Base-by-base conservation (phyloP, 1,284 basidiomycete species). In the Phylloporus sp. region DNA sequence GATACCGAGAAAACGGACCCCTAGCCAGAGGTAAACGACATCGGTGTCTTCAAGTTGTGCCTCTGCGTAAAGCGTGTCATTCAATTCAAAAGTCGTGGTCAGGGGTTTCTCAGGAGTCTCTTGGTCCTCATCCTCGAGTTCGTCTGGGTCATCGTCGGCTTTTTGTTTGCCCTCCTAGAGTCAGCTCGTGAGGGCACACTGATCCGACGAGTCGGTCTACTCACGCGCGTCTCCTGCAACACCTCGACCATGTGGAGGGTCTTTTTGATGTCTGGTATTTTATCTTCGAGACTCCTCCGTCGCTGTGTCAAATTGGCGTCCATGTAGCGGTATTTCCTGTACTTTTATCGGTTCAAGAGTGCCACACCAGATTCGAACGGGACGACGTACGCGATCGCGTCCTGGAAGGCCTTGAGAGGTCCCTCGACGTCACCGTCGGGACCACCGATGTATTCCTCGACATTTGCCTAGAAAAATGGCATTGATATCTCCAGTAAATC, bases 301-400 rank as follows among this genome's bases (percentile, higher is more conserved):
- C 96, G 86, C 75, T 95, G 92, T 18, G 90, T 83, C 54, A 97
- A 83, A 74, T 91, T 96, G 40, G 89, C 81, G 72, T 98, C 97
- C 97, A 99, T 98, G 80, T 97, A 98, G 64, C 94, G 92, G 83
- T 99, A 99, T 83, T 99, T 98, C 66, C 96, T 98, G 80, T 70
- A 73, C 79, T 79, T 68, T 64, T 65, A 65, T 64, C 63, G 64
- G 63, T 68, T 64, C 69, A 67, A 66, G 67, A 69, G 58, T 56
- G 69, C 56, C 52, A 60, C 29, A 52, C 44, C 58, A 63, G 69
- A 64, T 61, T 69, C 22, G 65, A 64, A 64, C 66, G 58, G 60
- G 58, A 62, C 55, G 58, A 61, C 88, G 77, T 81, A 97, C 95
- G 95, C 93, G 75, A 97, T 86, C 39, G 95, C 95, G 79, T 97